phyloP scores from a whole-genome alignment of 257 asterid species.

The Coffea eugenioides region DNA sequence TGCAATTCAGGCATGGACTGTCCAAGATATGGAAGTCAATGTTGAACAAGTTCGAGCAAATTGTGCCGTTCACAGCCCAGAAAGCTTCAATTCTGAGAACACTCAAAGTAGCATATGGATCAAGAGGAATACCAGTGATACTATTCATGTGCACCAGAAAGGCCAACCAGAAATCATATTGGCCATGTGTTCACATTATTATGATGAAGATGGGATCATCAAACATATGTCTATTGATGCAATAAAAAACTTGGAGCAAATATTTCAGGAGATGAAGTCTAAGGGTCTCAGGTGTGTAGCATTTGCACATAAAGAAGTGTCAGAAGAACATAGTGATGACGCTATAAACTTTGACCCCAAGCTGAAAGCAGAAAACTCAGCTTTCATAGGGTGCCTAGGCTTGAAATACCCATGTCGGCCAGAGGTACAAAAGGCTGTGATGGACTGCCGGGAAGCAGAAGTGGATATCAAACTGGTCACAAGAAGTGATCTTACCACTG shows the following conservation, averaged over 20 bases:
- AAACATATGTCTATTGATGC: conserved; percentile 25
- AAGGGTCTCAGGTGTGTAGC: conserved; percentile 58
- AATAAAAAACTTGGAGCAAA: conserved; percentile 30
- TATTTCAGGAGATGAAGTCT: conserved; percentile 50
- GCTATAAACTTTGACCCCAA: conserved; percentile 10
- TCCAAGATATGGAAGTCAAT: conserved; percentile 36
- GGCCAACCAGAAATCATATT: conserved; percentile 65
- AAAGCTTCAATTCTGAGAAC: conserved; percentile 39
- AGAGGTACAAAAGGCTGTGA: conserved; percentile 48
- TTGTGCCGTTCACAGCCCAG: conserved; percentile 35
- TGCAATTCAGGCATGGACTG: conserved; percentile 57
- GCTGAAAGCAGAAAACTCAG: conserved; percentile 32
- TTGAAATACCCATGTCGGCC: conserved; percentile 58
- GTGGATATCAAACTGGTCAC: conserved; percentile 63
- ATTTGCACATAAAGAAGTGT: conserved; percentile 39
- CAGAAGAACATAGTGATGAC: conserved; percentile 14
- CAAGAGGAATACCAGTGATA: conserved; percentile 14
- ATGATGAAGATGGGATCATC: conserved; percentile 28
- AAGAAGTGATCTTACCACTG: conserved; percentile 55
- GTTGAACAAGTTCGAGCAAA: conserved; percentile 30
- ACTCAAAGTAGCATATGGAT: conserved; percentile 42
- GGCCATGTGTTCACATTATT: conserved; percentile 44
- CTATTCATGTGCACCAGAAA: conserved; percentile 44
- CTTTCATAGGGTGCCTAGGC: conserved; percentile 53
- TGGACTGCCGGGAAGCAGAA: conserved; percentile 50